Percentiles rank a stretch among this genome's conserved stretches.
phyloP scores from a whole-genome alignment of 306 rosid species.

The Cucurbita moschata region DNA sequence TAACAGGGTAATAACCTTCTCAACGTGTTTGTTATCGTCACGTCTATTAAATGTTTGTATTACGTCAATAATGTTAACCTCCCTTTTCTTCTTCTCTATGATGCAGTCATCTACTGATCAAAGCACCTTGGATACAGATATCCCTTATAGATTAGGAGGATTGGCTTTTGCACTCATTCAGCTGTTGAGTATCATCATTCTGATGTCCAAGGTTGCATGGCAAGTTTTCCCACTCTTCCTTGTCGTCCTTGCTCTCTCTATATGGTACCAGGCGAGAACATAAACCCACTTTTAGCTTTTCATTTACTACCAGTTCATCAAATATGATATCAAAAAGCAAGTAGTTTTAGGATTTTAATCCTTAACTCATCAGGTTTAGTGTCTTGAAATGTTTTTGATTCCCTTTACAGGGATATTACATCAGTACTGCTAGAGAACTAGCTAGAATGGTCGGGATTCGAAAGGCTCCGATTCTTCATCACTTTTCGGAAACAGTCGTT shows the following conservation, averaged over 20 bases:
- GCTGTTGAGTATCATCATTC: conserved; percentile 49
- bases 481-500: conserved; percentile 58
- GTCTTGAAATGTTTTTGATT: background rate
- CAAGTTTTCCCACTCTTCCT: conserved; percentile 60
- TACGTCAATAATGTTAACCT: background rate
- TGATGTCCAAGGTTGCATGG: conserved; percentile 78
- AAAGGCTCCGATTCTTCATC: conserved; percentile 73
- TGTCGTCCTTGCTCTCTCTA: conserved; percentile 38
- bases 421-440: conserved; percentile 65
- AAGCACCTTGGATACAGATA: conserved; percentile 71
- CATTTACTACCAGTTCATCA: background rate
- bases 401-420: conserved; percentile 51
- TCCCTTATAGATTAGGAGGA: conserved; percentile 82
- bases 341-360: background rate
- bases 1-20: conserved; percentile 44
- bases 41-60: background rate
- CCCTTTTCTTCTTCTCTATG: background rate
- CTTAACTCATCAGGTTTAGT: background rate
- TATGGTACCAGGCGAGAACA: conserved; percentile 62
- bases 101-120: conserved; percentile 77
- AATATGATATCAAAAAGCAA: background rate
- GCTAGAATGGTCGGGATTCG: conserved; percentile 76
- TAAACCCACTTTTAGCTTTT: background rate
- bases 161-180: conserved; percentile 76
- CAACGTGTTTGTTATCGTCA: background rate